Conservation (phyloP, 179 eudicot genomes). For the Camellia oleifera region DNA sequence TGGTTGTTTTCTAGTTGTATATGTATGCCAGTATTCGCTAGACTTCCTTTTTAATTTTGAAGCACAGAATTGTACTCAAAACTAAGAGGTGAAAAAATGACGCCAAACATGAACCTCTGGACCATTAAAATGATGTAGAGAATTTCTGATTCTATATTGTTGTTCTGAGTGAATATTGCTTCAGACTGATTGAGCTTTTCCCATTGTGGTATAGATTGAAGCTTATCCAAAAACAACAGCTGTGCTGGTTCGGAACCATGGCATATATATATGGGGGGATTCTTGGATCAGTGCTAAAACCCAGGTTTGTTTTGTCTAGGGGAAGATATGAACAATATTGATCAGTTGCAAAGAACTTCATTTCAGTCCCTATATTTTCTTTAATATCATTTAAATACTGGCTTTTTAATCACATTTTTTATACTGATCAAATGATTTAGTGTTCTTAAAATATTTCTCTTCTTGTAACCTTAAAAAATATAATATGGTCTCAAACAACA, state of each 20-base stretch:
- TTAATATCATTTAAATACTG: slow-evolving; percentile 4
- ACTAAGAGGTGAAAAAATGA: neutral
- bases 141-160: neutral
- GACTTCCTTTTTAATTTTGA: neutral
- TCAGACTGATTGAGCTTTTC: slow-evolving; percentile 10
- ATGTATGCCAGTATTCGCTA: neutral
- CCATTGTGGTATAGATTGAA: slow-evolving; percentile 53
- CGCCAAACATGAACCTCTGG: neutral
- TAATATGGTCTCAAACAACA: neutral
- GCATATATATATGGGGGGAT: slow-evolving; percentile 97
- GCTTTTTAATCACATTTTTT: neutral
- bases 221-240: slow-evolving; percentile 98
- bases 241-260: slow-evolving; percentile 97
- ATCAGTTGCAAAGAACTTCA: neutral
- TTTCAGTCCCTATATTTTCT: neutral
- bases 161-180: neutral
- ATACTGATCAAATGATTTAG: neutral
- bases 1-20: neutral
- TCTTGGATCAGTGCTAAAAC: slow-evolving; percentile 99
- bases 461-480: neutral
- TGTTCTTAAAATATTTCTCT: slow-evolving; percentile 3
- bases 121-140: neutral
- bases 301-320: slow-evolving; percentile 50
- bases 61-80: neutral
- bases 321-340: neutral